phyloP scores from a whole-genome alignment of 306 rosid genomes.

The Quercus ilex region DNA sequence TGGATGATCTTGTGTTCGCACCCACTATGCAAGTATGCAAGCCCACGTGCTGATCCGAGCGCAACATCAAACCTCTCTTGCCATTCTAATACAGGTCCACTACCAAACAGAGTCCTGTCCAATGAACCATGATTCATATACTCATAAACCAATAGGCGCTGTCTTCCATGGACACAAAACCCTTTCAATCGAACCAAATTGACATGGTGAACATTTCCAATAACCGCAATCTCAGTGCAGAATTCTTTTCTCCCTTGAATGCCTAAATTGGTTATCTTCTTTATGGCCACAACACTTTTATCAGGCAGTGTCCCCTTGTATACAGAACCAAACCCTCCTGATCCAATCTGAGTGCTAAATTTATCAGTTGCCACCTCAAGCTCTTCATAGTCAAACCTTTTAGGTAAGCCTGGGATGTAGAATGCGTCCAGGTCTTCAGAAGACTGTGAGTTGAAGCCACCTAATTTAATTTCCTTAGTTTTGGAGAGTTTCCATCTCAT shows the following conservation, averaged over 20 bases:
- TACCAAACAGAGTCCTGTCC: slow-evolving; percentile 71
- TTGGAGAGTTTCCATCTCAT: slow-evolving; percentile 42
- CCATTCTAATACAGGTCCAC: slow-evolving; percentile 82
- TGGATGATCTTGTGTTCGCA: slow-evolving; percentile 86
- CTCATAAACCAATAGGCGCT: slow-evolving; percentile 73
- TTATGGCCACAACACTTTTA: slow-evolving; percentile 75
- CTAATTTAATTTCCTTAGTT: slow-evolving; percentile 38
- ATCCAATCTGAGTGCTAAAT: slow-evolving; percentile 73
- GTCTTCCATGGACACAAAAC: slow-evolving; percentile 77
- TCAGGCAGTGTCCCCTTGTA: slow-evolving; percentile 75
- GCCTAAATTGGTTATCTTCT: slow-evolving; percentile 74
- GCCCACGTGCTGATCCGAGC: slow-evolving; percentile 86
- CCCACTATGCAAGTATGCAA: slow-evolving; percentile 78
- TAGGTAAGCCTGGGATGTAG: slow-evolving; percentile 88
- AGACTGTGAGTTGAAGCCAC: slow-evolving; percentile 40
- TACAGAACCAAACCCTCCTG: slow-evolving; percentile 85
- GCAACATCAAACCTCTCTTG: slow-evolving; percentile 81
- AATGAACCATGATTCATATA: slow-evolving; percentile 90
- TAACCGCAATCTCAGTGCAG: slow-evolving; percentile 84
- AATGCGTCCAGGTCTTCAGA: slow-evolving; percentile 63
- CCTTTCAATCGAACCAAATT: slow-evolving; percentile 81
- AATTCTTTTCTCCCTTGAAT: slow-evolving; percentile 84
- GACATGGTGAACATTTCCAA: slow-evolving; percentile 81
- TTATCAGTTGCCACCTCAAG: slow-evolving; percentile 70
- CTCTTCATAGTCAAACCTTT: slow-evolving; percentile 65